Conservation (phyloP, 176 grass and related monocot genomes). For the Lolium multiflorum region DNA sequence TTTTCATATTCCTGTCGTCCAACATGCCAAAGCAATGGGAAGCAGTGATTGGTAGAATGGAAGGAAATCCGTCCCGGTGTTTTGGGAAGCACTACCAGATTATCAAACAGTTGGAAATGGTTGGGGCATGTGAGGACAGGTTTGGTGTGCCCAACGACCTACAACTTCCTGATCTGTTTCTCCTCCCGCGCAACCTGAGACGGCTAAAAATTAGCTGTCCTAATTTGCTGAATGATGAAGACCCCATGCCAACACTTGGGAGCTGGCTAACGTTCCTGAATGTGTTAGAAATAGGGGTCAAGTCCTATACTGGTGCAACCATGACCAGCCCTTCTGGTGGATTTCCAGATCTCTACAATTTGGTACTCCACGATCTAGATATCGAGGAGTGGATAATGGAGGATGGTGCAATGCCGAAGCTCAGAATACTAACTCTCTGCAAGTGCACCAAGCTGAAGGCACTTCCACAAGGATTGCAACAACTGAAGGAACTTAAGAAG, state of each 20-base stretch:
- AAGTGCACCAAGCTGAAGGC: constrained; percentile 29
- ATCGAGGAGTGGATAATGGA: constrained; percentile 7
- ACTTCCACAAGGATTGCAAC: constrained; percentile 16
- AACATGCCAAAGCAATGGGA: constrained; percentile 22
- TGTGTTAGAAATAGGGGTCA: constrained; percentile 28
- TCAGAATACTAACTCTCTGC: constrained; percentile 13
- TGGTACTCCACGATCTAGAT: constrained; percentile 19
- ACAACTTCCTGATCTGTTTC: constrained; percentile 8
- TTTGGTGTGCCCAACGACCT: constrained; percentile 11
- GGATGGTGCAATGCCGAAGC: constrained; percentile 30
- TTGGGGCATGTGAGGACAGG: background rate
- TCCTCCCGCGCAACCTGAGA: constrained; percentile 9
- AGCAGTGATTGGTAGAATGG: background rate
- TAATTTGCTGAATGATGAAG: constrained; percentile 40
- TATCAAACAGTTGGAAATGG: constrained; percentile 16
- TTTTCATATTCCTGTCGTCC: background rate
- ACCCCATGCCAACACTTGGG: constrained; percentile 26
- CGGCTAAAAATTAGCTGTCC: constrained; percentile 22
- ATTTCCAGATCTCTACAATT: background rate
- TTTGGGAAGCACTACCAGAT: background rate
- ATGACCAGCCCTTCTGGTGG: constrained; percentile 36
- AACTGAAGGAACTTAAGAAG: constrained; percentile 26
- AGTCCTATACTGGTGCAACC: background rate
- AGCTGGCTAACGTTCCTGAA: background rate
- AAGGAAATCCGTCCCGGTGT: background rate